A percentile compares a stretch with the other conserved stretches of the same genome.
Evolutionary conservation across 257 asterid genomes (phyloP).

Genomic region (Scutellaria galericulata): DNA sequence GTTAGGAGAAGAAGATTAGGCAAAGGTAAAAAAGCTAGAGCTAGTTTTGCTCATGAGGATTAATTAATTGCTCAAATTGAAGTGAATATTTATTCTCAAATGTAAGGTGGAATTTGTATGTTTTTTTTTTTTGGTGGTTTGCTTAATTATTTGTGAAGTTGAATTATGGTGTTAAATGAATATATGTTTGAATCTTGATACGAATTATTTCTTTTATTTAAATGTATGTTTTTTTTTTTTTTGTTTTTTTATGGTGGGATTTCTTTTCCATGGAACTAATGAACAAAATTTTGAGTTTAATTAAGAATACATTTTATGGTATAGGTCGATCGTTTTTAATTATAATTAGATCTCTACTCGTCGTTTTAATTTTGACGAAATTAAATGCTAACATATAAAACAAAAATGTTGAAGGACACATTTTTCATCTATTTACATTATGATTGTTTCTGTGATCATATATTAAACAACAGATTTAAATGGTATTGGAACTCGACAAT

Average conservation of each 20-base stretch:
- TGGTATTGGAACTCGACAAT: too few relatives aligned
- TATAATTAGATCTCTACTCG: conserved; percentile 2
- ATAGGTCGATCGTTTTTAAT: background rate
- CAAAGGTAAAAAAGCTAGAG: conserved; percentile 51
- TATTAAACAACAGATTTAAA: too few relatives aligned
- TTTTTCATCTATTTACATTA: background rate
- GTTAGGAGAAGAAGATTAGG: conserved; percentile 40
- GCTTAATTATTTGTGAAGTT: conserved; percentile 19
- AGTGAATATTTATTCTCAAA: background rate
- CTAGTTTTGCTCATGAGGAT: conserved; percentile 29
- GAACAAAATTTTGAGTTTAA: too few relatives aligned
- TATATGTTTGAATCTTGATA: conserved; percentile 19
- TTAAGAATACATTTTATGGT: too few relatives aligned
- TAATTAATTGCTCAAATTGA: background rate
- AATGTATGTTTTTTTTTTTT: background rate
- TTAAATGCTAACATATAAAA: background rate
- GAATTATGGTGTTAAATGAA: conserved; percentile 1
- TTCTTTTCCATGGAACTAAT: background rate
- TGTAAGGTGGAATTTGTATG: conserved; percentile 9
- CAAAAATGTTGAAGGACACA: background rate
- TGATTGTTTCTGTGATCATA: background rate
- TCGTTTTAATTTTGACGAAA: background rate
- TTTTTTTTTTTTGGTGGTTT: conserved; percentile 1
- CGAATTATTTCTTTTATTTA: background rate
- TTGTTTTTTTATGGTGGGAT: too few relatives aligned